These are phyloP conservation scores for Achaetomiella virescens DNA, from an alignment of 495 filamentous ascomycete genomes.

Conservation along the genomic window DNA sequence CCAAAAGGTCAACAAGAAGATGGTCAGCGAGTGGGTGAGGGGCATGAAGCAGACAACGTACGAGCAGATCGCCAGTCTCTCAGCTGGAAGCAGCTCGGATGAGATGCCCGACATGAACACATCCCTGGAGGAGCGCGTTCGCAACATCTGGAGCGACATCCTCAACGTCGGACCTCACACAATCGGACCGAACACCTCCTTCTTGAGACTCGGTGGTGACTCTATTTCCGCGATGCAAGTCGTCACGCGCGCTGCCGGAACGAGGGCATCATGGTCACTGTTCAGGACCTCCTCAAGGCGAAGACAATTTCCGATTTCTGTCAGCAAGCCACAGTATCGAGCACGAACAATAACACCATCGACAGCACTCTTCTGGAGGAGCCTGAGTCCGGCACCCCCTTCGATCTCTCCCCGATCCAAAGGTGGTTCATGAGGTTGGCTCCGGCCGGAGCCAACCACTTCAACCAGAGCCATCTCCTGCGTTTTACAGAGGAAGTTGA, in stretches of 20 bases:
- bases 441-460: constrained; percentile 45
- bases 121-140: not conserved
- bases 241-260: constrained; percentile 11
- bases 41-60: constrained; percentile 8
- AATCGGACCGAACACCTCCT: constrained; percentile 19
- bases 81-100: not conserved
- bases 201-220: constrained; percentile 30
- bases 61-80: constrained; percentile 6
- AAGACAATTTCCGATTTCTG: constrained; percentile 15
- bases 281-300: constrained; percentile 18
- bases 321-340: constrained; percentile 4
- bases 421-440: constrained; percentile 15
- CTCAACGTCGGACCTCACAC: constrained; percentile 40
- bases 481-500: constrained; percentile 27
- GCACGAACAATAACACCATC: not conserved
- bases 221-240: constrained; percentile 30
- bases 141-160: constrained; percentile 44
- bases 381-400: not conserved
- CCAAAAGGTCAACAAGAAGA: constrained; percentile 51
- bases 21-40: constrained; percentile 14
- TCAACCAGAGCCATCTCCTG: constrained; percentile 52
- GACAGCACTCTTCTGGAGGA: not conserved
- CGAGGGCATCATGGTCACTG: constrained; percentile 11
- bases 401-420: constrained; percentile 53
- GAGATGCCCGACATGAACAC: not conserved